Evolutionary conservation across 2,329 filamentous ascomycete genomes (phyloP).

Genomic region (Arachnomyces sp.): DNA sequence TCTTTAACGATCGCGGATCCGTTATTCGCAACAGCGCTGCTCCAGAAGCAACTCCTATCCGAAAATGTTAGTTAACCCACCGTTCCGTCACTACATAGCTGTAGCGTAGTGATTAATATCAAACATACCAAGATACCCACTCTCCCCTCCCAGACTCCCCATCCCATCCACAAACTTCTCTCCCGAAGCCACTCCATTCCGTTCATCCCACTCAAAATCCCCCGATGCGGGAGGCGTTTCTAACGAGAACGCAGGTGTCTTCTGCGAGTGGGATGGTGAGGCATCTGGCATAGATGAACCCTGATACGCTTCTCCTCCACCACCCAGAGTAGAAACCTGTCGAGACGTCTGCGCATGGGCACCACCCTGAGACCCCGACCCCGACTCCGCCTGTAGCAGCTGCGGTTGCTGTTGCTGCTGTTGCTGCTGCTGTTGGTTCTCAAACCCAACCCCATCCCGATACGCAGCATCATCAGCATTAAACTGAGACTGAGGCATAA

Average conservation of each 20-base stretch:
- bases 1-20: slow-evolving; percentile 27
- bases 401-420: too few species aligned
- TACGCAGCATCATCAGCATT: too few species aligned
- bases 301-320: too few species aligned
- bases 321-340: too few species aligned
- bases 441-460: too few species aligned
- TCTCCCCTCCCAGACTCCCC: slow-evolving; percentile 33
- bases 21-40: slow-evolving; percentile 32
- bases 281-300: slow-evolving; percentile 2
- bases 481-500: too few species aligned
- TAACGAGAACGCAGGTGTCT: slow-evolving; percentile 27
- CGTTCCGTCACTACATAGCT: too few species aligned
- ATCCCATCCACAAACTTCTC: slow-evolving; percentile 32
- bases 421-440: too few species aligned
- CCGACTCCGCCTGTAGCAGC: too few species aligned
- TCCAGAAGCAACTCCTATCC: slow-evolving; percentile 32
- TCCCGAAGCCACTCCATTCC: slow-evolving; percentile 29
- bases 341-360: too few species aligned
- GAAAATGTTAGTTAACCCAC: neutral
- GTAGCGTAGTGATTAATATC: neutral
- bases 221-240: slow-evolving; percentile 38
- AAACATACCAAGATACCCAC: slow-evolving; percentile 31
- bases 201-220: slow-evolving; percentile 31
- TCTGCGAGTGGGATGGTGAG: slow-evolving; percentile 24
- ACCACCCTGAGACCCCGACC: too few species aligned